phyloP scores from a whole-genome alignment of 352 stramenopile species.

The Phytophthora agathidicida region DNA sequence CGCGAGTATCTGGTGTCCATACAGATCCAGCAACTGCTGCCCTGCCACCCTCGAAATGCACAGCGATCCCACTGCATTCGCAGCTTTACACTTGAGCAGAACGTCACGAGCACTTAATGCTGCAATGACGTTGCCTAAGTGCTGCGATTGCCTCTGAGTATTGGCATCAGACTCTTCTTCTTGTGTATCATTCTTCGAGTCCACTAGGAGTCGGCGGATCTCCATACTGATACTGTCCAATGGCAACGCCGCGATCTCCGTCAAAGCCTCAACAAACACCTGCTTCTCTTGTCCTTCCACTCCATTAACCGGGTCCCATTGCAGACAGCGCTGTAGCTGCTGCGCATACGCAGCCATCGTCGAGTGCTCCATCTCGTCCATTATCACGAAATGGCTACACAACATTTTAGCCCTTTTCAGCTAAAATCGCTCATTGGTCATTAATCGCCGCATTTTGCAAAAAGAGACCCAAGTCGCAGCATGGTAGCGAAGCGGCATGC shows the following conservation, averaged over 20 bases:
- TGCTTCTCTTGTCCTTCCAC: conserved; percentile 39
- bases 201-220: conserved; percentile 63
- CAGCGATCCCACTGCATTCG: conserved; percentile 72
- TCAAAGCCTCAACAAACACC: conserved; percentile 72
- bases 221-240: conserved; percentile 79
- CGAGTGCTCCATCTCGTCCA: conserved; percentile 21
- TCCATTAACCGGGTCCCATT: conserved; percentile 40
- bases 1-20: conserved; percentile 43
- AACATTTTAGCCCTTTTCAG: too few relatives aligned
- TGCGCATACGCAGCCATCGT: conserved; percentile 25
- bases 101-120: conserved; percentile 67
- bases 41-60: conserved; percentile 78
- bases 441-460: too few relatives aligned
- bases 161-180: neutral
- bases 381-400: too few relatives aligned
- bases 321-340: conserved; percentile 38
- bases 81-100: conserved; percentile 81
- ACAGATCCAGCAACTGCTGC: conserved; percentile 56
- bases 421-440: too few relatives aligned
- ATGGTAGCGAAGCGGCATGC: conserved; percentile 22
- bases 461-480: too few relatives aligned
- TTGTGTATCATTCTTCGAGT: neutral
- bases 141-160: conserved; percentile 15
- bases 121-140: conserved; percentile 47
- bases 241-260: conserved; percentile 70